phyloP scores from a whole-genome alignment of 176 grass and related monocot genomes.

The Paspalum notatum region DNA sequence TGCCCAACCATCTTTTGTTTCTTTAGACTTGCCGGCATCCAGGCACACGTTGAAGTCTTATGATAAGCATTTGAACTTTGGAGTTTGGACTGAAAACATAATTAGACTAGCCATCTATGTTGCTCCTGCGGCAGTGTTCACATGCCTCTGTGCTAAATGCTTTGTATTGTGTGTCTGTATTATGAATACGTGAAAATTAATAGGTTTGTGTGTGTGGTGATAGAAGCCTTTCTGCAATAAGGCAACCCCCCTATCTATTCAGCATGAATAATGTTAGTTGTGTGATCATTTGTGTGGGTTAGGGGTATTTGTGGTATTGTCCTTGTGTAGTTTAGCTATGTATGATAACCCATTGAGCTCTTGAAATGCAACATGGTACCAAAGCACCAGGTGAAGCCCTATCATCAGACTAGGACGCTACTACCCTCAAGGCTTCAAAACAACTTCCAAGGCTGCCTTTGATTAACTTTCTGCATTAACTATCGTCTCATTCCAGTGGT shows the following conservation, averaged over 20 bases:
- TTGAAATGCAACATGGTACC: not conserved
- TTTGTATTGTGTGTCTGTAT: constrained; percentile 2
- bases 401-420: not conserved
- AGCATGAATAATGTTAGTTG: not conserved
- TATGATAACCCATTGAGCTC: not conserved
- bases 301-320: not conserved
- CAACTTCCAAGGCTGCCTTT: not conserved
- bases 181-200: constrained; percentile 14
- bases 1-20: no score
- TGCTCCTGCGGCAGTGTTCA: constrained; percentile 11
- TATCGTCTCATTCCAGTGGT: constrained; percentile 2
- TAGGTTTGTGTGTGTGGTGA: not conserved
- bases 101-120: constrained; percentile 2
- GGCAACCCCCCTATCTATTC: not conserved
- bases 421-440: not conserved
- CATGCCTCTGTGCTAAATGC: constrained; percentile 4
- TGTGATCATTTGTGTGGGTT: not conserved
- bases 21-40: no score
- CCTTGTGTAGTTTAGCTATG: not conserved
- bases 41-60: constrained; percentile 6
- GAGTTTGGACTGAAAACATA: constrained; percentile 23
- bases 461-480: not conserved
- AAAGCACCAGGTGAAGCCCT: not conserved
- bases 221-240: not conserved
- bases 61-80: constrained; percentile 30